Conservation (phyloP, 2,329 filamentous ascomycete species). For the Claviceps purpurea region DNA sequence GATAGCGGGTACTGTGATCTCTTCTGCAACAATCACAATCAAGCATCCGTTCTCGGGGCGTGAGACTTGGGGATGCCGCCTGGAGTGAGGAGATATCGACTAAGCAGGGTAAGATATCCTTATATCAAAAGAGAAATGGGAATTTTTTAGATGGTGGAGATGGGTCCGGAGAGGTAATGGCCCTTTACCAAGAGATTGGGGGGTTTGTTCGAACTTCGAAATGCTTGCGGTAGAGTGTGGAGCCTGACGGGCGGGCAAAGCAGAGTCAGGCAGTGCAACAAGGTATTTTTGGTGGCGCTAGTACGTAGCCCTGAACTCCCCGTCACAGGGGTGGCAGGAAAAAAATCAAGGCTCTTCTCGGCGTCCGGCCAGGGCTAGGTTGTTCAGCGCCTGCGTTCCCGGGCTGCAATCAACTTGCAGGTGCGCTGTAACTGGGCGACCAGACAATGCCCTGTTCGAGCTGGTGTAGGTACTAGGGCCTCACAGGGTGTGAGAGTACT, state of each 20-base stretch:
- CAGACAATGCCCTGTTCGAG: not conserved
- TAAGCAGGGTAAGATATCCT: not conserved
- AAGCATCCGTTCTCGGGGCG: not conserved
- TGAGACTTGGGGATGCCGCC: not conserved
- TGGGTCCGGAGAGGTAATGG: not conserved
- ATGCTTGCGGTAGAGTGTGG: constrained; percentile 6
- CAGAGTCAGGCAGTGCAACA: constrained; percentile 5
- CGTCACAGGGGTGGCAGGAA: constrained; percentile 7
- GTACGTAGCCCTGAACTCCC: not conserved
- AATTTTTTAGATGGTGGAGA: constrained; percentile 2
- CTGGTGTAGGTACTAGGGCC: not conserved
- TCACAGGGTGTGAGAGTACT: not conserved
- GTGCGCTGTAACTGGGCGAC: constrained; percentile 1
- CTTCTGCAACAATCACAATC: not conserved
- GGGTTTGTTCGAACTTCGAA: constrained; percentile 1
- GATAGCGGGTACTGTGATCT: not conserved
- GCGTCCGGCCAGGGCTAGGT: not conserved
- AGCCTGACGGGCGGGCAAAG: constrained; percentile 3
- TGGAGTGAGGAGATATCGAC: not conserved
- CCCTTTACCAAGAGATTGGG: constrained; percentile 6
- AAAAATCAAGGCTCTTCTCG: not conserved
- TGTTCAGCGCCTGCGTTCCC: constrained; percentile 2
- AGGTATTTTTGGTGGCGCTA: constrained; percentile 2
- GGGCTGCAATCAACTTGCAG: not conserved
- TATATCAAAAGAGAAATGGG: constrained; percentile 1